These are phyloP conservation scores for Marchantia polymorpha DNA, from an alignment of 225 moss, liverwort and hornwort genomes.

Conservation along the genomic window DNA sequence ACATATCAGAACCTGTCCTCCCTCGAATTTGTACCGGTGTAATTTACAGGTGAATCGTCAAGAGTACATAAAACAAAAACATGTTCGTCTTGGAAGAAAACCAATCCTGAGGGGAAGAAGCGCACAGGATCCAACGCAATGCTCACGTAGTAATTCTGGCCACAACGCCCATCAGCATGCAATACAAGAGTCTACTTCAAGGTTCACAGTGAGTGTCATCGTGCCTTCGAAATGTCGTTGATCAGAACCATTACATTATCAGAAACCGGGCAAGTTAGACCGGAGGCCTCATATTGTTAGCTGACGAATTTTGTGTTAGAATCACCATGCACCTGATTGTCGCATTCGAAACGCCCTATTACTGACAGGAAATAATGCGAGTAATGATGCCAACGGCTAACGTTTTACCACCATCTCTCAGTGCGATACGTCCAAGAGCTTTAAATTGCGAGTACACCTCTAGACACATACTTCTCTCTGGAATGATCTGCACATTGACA, in stretches of 20 bases:
- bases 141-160: not conserved
- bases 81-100: too few relatives aligned
- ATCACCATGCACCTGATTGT: too few relatives aligned
- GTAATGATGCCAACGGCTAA: slow-evolving; percentile 91
- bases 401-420: slow-evolving; percentile 85
- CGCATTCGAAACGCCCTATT: not conserved
- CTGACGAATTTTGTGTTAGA: not conserved
- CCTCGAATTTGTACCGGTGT: not conserved
- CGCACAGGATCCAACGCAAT: not conserved
- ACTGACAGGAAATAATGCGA: slow-evolving; percentile 41
- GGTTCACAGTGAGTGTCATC: not conserved
- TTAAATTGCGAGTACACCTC: slow-evolving; percentile 73
- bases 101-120: not conserved
- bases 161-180: not conserved
- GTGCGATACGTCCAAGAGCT: slow-evolving; percentile 80
- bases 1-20: not conserved
- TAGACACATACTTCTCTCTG: slow-evolving; percentile 77
- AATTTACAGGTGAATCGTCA: too few relatives aligned
- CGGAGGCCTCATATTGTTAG: not conserved
- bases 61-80: too few relatives aligned
- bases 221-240: not conserved
- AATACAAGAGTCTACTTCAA: not conserved
- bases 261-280: not conserved
- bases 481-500: slow-evolving; percentile 64
- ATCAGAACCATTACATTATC: not conserved